phyloP scores from a whole-genome alignment of 176 grass and related monocot genomes.

The Juncus effusus region DNA sequence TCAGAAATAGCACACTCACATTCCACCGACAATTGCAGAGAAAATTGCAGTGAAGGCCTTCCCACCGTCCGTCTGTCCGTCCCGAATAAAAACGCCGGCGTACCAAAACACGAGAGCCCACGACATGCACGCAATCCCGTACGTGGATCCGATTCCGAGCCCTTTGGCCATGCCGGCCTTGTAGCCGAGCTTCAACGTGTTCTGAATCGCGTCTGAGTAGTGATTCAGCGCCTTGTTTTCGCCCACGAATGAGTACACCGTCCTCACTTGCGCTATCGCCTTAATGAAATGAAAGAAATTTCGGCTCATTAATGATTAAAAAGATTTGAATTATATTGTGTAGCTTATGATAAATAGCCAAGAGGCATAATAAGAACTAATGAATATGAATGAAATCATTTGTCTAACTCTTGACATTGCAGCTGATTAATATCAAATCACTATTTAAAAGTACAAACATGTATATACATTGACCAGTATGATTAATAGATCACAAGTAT shows the following conservation, averaged over 20 bases:
- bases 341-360: neutral
- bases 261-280: slow-evolving; percentile 96
- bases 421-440: neutral
- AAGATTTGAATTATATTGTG: neutral
- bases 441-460: neutral
- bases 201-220: slow-evolving; percentile 92
- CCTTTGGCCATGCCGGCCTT: slow-evolving; percentile 99
- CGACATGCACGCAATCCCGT: slow-evolving; percentile 96
- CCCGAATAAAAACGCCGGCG: slow-evolving; percentile 90
- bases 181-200: slow-evolving; percentile 88
- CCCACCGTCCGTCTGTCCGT: slow-evolving; percentile 83
- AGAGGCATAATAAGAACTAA: too few relatives aligned
- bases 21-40: slow-evolving; percentile 91
- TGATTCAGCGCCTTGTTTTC: slow-evolving; percentile 90
- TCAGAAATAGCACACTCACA: slow-evolving; percentile 37
- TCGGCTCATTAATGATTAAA: slow-evolving; percentile 3
- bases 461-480: neutral
- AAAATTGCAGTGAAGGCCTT: slow-evolving; percentile 97
- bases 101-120: slow-evolving; percentile 99
- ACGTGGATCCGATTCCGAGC: slow-evolving; percentile 92
- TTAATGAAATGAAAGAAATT: slow-evolving; percentile 21
- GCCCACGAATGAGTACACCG: slow-evolving; percentile 93
- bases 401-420: too few relatives aligned
- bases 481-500: too few relatives aligned
- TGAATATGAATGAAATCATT: too few relatives aligned